Evolutionary conservation across 1,284 basidiomycete species (phyloP).

Genomic region (Pseudomicrostroma phylloplanum): DNA sequence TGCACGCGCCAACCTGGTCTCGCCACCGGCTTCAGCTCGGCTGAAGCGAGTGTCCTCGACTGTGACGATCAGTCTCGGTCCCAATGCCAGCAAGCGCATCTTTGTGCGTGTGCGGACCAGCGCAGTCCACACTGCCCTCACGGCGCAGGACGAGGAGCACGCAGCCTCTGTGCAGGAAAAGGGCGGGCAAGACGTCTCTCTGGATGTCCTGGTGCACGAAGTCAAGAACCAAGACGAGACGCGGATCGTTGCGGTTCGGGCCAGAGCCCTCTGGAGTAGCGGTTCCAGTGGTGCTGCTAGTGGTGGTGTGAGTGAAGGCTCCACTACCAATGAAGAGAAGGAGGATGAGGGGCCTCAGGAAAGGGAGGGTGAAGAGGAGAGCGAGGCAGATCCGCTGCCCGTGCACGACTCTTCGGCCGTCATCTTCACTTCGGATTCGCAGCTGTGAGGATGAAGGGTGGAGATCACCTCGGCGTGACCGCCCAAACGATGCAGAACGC

Average conservation of each 20-base stretch:
- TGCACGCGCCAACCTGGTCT: background rate
- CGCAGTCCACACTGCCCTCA: conserved; percentile 16
- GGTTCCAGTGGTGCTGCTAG: background rate
- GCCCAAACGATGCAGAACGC: too few relatives aligned
- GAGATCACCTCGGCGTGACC: too few relatives aligned
- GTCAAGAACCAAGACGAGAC: conserved; percentile 49
- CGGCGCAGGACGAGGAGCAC: background rate
- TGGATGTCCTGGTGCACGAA: conserved; percentile 42
- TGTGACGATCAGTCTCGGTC: conserved; percentile 35
- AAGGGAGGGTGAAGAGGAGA: background rate
- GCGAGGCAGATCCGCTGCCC: background rate
- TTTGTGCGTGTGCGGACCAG: conserved; percentile 37
- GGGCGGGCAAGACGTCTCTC: conserved; percentile 25
- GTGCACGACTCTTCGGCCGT: conserved; percentile 2
- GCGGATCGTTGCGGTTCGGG: conserved; percentile 26
- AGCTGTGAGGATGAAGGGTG: too few relatives aligned
- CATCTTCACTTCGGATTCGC: background rate
- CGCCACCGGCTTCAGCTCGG: conserved; percentile 5
- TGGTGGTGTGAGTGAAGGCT: background rate
- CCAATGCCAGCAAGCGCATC: conserved; percentile 39
- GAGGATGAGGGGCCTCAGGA: background rate
- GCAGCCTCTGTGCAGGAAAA: background rate
- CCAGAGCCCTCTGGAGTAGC: background rate
- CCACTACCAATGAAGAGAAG: background rate
- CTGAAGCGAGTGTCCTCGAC: conserved; percentile 32